Conservation (phyloP, 352 stramenopile genomes). For the Pythium volutum region DNA sequence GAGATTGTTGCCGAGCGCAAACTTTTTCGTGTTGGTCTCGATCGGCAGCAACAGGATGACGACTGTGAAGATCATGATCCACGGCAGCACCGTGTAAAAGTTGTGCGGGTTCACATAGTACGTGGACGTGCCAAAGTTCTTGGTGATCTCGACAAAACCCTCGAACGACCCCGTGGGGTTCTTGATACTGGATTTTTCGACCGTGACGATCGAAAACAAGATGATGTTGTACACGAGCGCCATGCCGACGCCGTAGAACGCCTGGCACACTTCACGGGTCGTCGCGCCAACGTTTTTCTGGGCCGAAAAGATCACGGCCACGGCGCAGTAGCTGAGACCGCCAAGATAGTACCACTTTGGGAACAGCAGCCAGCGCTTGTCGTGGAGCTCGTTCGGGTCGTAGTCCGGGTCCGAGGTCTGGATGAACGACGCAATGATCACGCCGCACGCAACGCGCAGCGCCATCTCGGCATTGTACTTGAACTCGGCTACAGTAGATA, state of each 20-base stretch:
- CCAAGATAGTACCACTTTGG: constrained; percentile 63
- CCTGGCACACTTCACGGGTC: constrained; percentile 67
- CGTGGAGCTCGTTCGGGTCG: constrained; percentile 3
- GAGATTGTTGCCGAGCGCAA: constrained; percentile 67
- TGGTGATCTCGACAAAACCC: constrained; percentile 57
- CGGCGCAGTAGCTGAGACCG: constrained; percentile 55
- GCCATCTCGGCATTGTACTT: constrained; percentile 35
- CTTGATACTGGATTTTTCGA: constrained; percentile 44
- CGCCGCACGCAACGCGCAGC: constrained; percentile 46
- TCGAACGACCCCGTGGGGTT: constrained; percentile 23
- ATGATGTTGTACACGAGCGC: constrained; percentile 72
- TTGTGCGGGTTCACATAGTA: constrained; percentile 67
- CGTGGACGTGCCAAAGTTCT: constrained; percentile 46
- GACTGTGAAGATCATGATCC: constrained; percentile 66
- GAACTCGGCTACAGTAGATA: constrained; percentile 35
- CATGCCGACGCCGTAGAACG: constrained; percentile 59
- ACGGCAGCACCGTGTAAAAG: constrained; percentile 49
- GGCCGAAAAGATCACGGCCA: constrained; percentile 69
- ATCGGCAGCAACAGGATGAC: constrained; percentile 58
- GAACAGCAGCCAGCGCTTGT: constrained; percentile 45
- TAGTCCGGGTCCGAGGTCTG: constrained; percentile 38
- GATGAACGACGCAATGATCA: constrained; percentile 48
- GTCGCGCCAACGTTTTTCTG: constrained; percentile 56
- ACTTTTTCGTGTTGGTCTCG: constrained; percentile 73
- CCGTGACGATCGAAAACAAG: constrained; percentile 49